These are phyloP conservation scores for Acanthamoeba castellanii DNA, from an alignment of 208 protist genomes.

Conservation along the genomic window DNA sequence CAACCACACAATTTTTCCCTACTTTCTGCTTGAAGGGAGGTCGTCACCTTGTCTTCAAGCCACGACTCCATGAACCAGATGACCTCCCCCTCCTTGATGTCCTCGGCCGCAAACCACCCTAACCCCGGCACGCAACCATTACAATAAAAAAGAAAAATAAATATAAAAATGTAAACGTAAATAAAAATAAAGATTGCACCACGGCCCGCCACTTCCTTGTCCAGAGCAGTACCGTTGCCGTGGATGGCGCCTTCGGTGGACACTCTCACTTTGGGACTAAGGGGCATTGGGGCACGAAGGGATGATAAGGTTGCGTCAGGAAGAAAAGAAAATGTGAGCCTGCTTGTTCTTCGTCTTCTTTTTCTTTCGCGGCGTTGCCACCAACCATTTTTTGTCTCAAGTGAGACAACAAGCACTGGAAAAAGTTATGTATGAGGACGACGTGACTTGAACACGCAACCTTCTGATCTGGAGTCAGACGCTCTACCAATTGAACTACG, in stretches of 20 bases:
- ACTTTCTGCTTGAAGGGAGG: neutral
- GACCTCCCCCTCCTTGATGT: conserved; percentile 37
- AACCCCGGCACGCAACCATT: neutral
- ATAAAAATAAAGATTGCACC: too few species aligned
- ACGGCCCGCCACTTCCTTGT: too few species aligned
- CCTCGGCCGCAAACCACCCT: conserved; percentile 1
- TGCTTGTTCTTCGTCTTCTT: too few species aligned
- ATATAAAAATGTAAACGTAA: too few species aligned
- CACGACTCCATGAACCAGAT: conserved; percentile 7
- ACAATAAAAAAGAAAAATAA: neutral
- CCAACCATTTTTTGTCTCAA: too few species aligned
- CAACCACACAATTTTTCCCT: neutral
- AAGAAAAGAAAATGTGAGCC: too few species aligned
- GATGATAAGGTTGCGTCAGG: too few species aligned
- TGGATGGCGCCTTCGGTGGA: conserved; percentile 8
- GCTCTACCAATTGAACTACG: conserved; percentile 49
- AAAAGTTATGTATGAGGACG: neutral
- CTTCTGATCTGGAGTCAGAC: conserved; percentile 55
- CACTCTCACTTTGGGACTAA: neutral
- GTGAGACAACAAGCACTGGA: too few species aligned
- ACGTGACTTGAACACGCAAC: conserved; percentile 48
- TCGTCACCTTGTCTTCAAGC: neutral
- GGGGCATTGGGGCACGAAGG: neutral
- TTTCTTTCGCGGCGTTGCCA: too few species aligned
- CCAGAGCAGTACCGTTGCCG: neutral